These are phyloP conservation scores for Microthlaspi erraticum DNA, from an alignment of 345 rosid genomes.

Conservation along the genomic window DNA sequence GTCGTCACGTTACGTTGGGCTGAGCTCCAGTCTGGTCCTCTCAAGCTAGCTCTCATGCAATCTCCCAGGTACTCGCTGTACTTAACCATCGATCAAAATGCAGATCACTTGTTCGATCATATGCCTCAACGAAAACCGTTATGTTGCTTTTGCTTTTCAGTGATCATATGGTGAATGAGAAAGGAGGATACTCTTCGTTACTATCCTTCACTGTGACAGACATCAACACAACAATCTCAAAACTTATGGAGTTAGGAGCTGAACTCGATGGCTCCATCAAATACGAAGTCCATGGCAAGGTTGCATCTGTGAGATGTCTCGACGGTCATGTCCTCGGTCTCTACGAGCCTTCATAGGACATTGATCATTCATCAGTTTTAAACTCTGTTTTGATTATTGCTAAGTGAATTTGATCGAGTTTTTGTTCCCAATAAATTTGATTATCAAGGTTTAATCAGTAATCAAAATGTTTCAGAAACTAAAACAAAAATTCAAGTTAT, in stretches of 20 bases:
- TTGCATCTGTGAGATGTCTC: conserved; percentile 78
- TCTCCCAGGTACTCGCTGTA: conserved; percentile 55
- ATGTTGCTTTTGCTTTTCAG: no score
- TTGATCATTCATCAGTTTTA: neutral
- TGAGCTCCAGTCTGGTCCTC: conserved; percentile 84
- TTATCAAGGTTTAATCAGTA: no score
- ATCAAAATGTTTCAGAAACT: no score
- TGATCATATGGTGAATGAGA: conserved; percentile 56
- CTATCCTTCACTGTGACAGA: conserved; percentile 85
- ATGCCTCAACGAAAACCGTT: conserved; percentile 44
- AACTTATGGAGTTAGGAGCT: conserved; percentile 84
- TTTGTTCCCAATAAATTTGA: no score
- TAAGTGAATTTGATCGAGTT: neutral
- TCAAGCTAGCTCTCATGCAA: conserved; percentile 84
- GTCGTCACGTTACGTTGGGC: conserved; percentile 93
- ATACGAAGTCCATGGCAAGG: conserved; percentile 94
- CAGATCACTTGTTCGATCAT: conserved; percentile 54
- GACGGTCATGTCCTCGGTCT: conserved; percentile 89
- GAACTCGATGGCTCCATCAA: conserved; percentile 92
- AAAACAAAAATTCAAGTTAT: conserved; percentile 15
- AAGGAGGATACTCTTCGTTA: conserved; percentile 71
- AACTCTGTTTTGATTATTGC: neutral
- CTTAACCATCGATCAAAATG: neutral
- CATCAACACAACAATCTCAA: conserved; percentile 71
- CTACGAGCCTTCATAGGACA: conserved; percentile 57